phyloP scores from a whole-genome alignment of 1,284 basidiomycete genomes.

The Puccinia hordei region DNA sequence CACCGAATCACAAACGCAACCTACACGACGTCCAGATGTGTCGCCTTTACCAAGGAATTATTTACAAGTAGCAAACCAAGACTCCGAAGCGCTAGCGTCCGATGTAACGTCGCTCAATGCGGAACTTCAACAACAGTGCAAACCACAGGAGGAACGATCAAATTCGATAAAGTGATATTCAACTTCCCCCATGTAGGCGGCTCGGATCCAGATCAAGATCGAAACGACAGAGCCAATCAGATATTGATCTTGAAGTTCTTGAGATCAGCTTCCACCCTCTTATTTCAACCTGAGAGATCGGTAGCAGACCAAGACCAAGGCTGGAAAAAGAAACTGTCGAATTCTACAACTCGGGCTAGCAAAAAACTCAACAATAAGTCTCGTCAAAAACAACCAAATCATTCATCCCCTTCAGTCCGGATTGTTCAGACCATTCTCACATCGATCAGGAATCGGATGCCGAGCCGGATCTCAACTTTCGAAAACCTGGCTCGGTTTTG shows the following conservation, averaged over 20 bases:
- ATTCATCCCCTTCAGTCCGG: conserved; percentile 59
- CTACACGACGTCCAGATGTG: no score
- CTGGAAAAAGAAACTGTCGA: conserved; percentile 46
- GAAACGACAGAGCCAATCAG: conserved; percentile 91
- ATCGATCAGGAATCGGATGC: conserved; percentile 54
- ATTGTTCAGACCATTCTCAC: conserved; percentile 61
- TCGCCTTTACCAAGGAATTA: no score
- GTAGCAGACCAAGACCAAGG: conserved; percentile 46
- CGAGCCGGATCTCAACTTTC: background rate
- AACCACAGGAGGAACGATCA: no score
- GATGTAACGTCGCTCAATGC: no score
- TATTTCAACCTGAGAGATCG: conserved; percentile 49
- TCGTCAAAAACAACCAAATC: conserved; percentile 61
- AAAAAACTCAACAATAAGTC: conserved; percentile 61
- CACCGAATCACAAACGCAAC: no score
- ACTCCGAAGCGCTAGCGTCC: no score
- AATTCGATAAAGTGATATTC: conserved; percentile 85
- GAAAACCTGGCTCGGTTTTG: conserved; percentile 24
- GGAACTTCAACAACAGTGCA: no score
- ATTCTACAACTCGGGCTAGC: conserved; percentile 55
- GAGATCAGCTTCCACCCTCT: conserved; percentile 64
- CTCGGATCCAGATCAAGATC: conserved; percentile 89
- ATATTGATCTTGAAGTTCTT: conserved; percentile 82
- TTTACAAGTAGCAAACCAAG: no score
- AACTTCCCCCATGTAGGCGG: conserved; percentile 96